Evolutionary conservation across 1,284 basidiomycete genomes (phyloP).

Genomic region (Heimioporus retisporus): DNA sequence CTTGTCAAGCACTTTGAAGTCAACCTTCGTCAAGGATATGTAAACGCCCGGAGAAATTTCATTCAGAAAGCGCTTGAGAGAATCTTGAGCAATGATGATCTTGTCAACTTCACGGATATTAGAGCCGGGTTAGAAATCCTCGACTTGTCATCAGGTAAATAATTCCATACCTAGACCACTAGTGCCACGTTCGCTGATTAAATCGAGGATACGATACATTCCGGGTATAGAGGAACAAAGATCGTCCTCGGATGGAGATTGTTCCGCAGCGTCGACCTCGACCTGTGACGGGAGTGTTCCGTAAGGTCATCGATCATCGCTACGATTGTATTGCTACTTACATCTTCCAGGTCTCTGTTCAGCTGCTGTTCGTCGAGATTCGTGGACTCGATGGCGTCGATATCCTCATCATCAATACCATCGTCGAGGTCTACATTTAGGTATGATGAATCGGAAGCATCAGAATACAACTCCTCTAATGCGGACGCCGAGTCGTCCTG

Average conservation of each 20-base stretch:
- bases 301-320: not conserved
- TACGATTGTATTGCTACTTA: conserved; percentile 8
- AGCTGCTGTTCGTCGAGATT: conserved; percentile 22
- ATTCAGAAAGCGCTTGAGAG: conserved; percentile 57
- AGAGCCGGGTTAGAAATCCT: not conserved
- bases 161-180: conserved; percentile 59
- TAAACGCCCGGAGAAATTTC: conserved; percentile 58
- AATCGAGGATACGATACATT: conserved; percentile 65
- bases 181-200: conserved; percentile 61
- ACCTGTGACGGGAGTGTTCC: conserved; percentile 15
- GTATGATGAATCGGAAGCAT: conserved; percentile 32
- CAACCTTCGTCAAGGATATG: conserved; percentile 60
- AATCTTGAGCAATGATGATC: conserved; percentile 64
- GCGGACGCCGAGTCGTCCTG: conserved; percentile 8
- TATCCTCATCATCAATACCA: conserved; percentile 29
- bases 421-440: conserved; percentile 24
- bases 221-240: conserved; percentile 47
- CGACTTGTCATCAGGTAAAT: not conserved
- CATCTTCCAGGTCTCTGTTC: conserved; percentile 28
- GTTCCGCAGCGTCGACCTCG: conserved; percentile 22
- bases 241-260: conserved; percentile 30
- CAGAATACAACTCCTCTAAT: conserved; percentile 27
- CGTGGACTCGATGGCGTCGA: conserved; percentile 24
- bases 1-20: conserved; percentile 61
- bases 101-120: conserved; percentile 58